Base-by-base conservation (phyloP, 768 basidiomycete species). In the Rhizopogon rudus region DNA sequence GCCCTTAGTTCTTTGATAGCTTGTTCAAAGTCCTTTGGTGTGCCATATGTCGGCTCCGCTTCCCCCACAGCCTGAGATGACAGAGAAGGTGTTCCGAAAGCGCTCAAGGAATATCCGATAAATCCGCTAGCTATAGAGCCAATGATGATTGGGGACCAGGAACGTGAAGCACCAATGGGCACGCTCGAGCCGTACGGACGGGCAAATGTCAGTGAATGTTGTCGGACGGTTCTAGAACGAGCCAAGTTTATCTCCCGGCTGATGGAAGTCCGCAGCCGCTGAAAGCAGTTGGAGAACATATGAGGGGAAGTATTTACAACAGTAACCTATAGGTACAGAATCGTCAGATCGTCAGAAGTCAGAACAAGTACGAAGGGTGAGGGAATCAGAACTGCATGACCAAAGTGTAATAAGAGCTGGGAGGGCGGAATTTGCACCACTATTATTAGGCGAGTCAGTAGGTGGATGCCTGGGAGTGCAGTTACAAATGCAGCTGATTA, bases 1-100 rank as follows among this genome's bases (percentile, higher is more conserved):
- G 13, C 51, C 45, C 64, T 72, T 10, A 88, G 68, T 31, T 82
- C 84, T 44, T 65, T 61, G 39, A 87, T 80, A 0, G 83, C 84
- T 3, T 67, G 61, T 44, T 73, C 58, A 57, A 85, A 82, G 51
- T 87, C 87, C 17, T 72, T 61, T 1, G 74, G 70, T 8, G 81
- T 71, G 12, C 82, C 86, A 59, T 81, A 86, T 14, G 61, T 62
- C 5, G 70, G 67, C 46, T 71, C 37, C 13, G 50, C 52, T 6
- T 57, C 59, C 17, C 33, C 45, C 6, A 35, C 53, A 29, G 42
- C 28, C 20, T 41, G 44, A 41, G 46, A 40, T 16, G 33, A 44
- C 1, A 59, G 22, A 3, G 51, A 55, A 12, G 57, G 60, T 57
- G 45, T 17, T 33, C n/a, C 51, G 6, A 41, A 57, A 12, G 62